Percentiles rank a stretch among this genome's conserved stretches.
Evolutionary conservation across 2,329 filamentous ascomycete species (phyloP).

Genomic region (Fusarium austroafricanum): DNA sequence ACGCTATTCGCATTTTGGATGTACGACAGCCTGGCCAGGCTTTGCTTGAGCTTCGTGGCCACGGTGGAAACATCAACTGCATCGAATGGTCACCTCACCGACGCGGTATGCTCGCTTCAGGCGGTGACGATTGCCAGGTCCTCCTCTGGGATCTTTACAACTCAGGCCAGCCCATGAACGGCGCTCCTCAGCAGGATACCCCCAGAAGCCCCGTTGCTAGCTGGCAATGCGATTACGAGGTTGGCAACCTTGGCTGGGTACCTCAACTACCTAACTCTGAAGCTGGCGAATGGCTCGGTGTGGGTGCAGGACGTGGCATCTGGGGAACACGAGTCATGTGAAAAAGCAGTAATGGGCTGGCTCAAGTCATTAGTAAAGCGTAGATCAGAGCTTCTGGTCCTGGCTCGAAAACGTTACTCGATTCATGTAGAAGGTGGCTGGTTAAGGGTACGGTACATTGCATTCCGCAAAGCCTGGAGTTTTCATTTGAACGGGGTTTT

Average conservation of each 20-base stretch:
- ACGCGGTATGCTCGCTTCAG: constrained; percentile 88
- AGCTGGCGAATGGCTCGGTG: constrained; percentile 84
- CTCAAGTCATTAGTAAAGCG: constrained; percentile 29
- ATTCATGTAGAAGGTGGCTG: constrained; percentile 43
- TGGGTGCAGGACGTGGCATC: constrained; percentile 82
- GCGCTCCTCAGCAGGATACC: constrained; percentile 64
- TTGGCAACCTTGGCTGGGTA: constrained; percentile 87
- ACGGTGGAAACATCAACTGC: constrained; percentile 86
- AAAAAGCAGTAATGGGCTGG: constrained; percentile 33
- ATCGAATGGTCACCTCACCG: constrained; percentile 95
- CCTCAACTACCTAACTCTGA: constrained; percentile 76
- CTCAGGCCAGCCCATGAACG: constrained; percentile 60
- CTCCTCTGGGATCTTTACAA: constrained; percentile 94
- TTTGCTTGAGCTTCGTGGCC: constrained; percentile 90
- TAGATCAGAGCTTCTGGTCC: constrained; percentile 8
- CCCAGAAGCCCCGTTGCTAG: constrained; percentile 76
- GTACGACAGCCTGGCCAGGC: constrained; percentile 96
- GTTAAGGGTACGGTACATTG: constrained; percentile 41
- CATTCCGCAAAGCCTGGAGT: constrained; percentile 46
- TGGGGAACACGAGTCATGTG: constrained; percentile 74
- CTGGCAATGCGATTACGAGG: constrained; percentile 89
- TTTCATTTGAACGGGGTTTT: constrained; percentile 34
- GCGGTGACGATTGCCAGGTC: constrained; percentile 91
- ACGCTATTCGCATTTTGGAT: constrained; percentile 92
- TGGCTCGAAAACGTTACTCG: constrained; percentile 25